Evolutionary conservation across 2,329 filamentous ascomycete species (phyloP).

Genomic region (Dendryphion nanum): DNA sequence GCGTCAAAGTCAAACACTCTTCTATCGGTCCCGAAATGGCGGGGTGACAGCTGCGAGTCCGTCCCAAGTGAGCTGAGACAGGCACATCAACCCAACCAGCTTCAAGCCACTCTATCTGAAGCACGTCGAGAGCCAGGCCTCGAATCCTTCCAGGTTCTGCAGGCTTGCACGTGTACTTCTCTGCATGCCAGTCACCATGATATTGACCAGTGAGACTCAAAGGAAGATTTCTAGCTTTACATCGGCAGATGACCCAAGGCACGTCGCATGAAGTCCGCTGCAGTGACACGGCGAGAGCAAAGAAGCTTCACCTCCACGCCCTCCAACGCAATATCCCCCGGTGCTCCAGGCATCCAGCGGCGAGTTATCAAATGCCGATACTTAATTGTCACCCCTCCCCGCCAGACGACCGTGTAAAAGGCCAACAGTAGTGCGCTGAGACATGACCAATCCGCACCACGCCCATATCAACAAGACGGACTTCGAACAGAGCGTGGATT

Average conservation of each 20-base stretch:
- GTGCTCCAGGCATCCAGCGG: slow-evolving; percentile 9
- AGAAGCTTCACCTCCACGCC: slow-evolving; percentile 4
- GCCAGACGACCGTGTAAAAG: slow-evolving; percentile 7
- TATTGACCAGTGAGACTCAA: neutral
- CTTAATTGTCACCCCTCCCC: slow-evolving; percentile 9
- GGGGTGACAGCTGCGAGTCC: slow-evolving; percentile 1
- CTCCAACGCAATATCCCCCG: slow-evolving; percentile 5
- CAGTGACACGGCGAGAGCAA: slow-evolving; percentile 5
- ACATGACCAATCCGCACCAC: slow-evolving; percentile 24
- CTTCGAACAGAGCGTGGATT: too few species aligned
- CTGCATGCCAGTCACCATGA: slow-evolving; percentile 2
- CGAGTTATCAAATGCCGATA: slow-evolving; percentile 13
- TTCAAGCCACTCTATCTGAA: slow-evolving; percentile 15
- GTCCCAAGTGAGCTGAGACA: slow-evolving; percentile 9
- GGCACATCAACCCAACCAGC: slow-evolving; percentile 3
- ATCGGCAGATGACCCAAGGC: slow-evolving; percentile 3
- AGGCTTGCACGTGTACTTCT: slow-evolving; percentile 7
- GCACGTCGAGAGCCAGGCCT: slow-evolving; percentile 10
- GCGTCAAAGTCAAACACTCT: slow-evolving; percentile 9
- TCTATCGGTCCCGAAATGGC: neutral
- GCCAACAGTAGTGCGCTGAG: slow-evolving; percentile 19
- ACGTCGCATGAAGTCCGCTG: slow-evolving; percentile 7
- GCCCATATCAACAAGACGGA: slow-evolving; percentile 13
- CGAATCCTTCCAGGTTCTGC: too few species aligned
- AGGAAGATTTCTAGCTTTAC: slow-evolving; percentile 1